Evolutionary conservation across 768 basidiomycete genomes (phyloP), one percentile per base, ranked within the genome.

Genomic region (Naganishia vaughanmartiniae): DNA sequence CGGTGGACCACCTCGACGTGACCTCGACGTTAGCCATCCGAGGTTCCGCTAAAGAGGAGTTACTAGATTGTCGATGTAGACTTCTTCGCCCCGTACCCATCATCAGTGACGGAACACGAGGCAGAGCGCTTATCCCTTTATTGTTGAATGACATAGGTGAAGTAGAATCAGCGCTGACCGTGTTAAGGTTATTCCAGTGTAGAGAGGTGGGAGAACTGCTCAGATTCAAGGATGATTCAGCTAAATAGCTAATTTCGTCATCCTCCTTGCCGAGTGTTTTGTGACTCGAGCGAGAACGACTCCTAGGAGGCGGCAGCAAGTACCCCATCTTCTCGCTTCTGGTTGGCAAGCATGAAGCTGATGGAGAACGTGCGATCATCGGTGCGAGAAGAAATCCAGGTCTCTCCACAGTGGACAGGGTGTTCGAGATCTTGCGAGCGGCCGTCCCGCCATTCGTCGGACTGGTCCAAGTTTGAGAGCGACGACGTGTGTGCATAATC

Each of bases 381-480:
- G 60, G 36, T 26, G 39, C 12, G 2, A 17, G n/a, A n/a, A 63
- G 42, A 42, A 34, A 26, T n/a, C 24, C 33, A 12, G 39, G 12
- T 26, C 24, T 42, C 60, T 63, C 36, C 7, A 45, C 14, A 42
- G 9, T 63, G 2, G 60, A 63, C 42, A 63, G 30, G 3, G 39
- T 63, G 42, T 42, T 63, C 39, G 60, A 63, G 7, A 63, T 34
- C 2, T 45, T 1, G 12, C 26, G 60, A 24, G n/a, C 24, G 3
- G 60, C 5, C 7, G 30, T 34, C 12, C 14, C 6, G 9, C 14
- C 42, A 15, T 45, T 42, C 10, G 28, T 30, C 12, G 60, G 60
- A 63, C 60, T 63, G 1, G 42, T 63, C 60, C 60, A 63, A 12
- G 39, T 63, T 26, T 63, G 60, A 14, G 60, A 63, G 28, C 60